Conservation (phyloP, 1,139 yeast genomes). For the Hansenula sp. region DNA sequence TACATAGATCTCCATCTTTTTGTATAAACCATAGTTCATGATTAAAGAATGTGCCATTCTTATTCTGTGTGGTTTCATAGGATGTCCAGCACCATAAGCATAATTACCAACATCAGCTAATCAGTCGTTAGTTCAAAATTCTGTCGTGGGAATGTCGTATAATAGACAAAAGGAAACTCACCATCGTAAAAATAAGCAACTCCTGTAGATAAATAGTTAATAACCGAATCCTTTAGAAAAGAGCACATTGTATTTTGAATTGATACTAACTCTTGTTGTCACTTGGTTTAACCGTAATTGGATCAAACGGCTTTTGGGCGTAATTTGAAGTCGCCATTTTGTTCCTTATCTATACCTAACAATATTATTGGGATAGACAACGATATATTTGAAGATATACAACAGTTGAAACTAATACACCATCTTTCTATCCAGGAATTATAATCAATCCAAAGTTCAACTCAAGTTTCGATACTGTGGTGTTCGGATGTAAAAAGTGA, state of each 20-base stretch:
- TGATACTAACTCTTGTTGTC: conserved; percentile 47
- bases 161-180: too few species aligned
- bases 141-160: too few species aligned
- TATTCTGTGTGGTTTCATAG: conserved; percentile 97
- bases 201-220: conserved; percentile 26
- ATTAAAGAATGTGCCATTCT: conserved; percentile 97
- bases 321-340: conserved; percentile 19
- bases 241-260: too few species aligned
- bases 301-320: conserved; percentile 51
- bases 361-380: neutral
- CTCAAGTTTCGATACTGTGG: too few species aligned
- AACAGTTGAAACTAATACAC: too few species aligned
- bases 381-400: neutral
- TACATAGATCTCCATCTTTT: conserved; percentile 89
- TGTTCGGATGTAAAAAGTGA: too few species aligned
- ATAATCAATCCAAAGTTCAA: too few species aligned
- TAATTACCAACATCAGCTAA: conserved; percentile 92
- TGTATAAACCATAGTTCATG: conserved; percentile 95
- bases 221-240: neutral
- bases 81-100: conserved; percentile 98
- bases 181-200: conserved; percentile 64
- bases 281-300: conserved; percentile 49
- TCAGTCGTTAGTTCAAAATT: conserved; percentile 8
- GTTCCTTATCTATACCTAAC: neutral
- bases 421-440: too few species aligned